Evolutionary conservation across 2,329 filamentous ascomycete genomes (phyloP), one percentile per base, ranked within the genome.

Genomic region (Ophiostoma sp.): DNA sequence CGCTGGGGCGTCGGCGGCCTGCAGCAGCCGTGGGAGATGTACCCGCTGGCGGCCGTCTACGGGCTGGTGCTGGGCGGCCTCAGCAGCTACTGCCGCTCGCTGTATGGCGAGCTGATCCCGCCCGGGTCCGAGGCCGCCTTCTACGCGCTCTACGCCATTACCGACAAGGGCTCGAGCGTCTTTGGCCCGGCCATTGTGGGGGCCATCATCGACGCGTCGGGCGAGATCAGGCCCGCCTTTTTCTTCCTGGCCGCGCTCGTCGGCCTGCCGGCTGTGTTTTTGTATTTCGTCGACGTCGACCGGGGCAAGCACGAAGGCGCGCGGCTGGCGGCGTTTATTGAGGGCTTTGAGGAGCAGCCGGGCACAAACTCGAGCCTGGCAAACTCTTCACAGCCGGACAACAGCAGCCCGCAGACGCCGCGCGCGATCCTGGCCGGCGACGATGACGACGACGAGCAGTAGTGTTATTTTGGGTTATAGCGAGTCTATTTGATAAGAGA

Each of bases 1-100:
- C 81, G 83, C 8, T 87, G 90, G 79, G 94, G 93, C 0, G 88
- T 92, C 5, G 81, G 93, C 57, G 95, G 95, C 1, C 84, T 99
- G n/a, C 93, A 97, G 79, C 89, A 95, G 77, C 90, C 92, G 3
- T 97, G 93, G 92, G 95, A 99, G 76, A 97, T 99, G 92, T 98
- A 95, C 76, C 92, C 92, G 0, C 81, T 99, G 0, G 94, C 93
- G 0, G 91, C 91, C 3, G 87, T 98, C 15, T 98, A 97, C 78
- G 95, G 95, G 0, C 87, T 99, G 67, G 94, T 98, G 1, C 87
- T 98, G 39, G 95, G 95, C n/a, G 95, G 95, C 0, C 81, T 99
- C 57, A 93, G 91, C 71, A 91, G 90, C 33, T 97, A 98, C 79
- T 98, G 95, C 77, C 90, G 95, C 60, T 94, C 92, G 72, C 84